These are phyloP conservation scores for Chiua virens DNA, from an alignment of 768 basidiomycete species.

Conservation along the genomic window DNA sequence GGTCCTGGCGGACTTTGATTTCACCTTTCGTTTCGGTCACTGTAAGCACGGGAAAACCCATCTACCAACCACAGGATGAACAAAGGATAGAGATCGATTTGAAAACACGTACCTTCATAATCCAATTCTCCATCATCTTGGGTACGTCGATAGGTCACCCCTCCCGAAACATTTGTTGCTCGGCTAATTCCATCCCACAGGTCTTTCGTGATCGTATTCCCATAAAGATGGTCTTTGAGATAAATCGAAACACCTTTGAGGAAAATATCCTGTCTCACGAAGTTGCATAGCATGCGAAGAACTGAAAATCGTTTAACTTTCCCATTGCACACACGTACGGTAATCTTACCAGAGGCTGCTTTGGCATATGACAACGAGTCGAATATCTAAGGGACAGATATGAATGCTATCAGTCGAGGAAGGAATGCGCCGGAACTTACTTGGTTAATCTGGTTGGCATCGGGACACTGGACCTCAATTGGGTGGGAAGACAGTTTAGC, in stretches of 20 bases:
- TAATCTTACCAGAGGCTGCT: conserved; percentile 63
- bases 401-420: background rate
- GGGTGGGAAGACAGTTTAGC: conserved; percentile 88
- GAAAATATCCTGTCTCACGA: conserved; percentile 88
- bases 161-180: conserved; percentile 51
- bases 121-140: conserved; percentile 89
- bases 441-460: conserved; percentile 83
- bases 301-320: conserved; percentile 42
- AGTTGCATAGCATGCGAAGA: conserved; percentile 89
- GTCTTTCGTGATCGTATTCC: conserved; percentile 81
- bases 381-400: conserved; percentile 62
- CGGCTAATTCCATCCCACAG: conserved; percentile 84
- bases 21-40: conserved; percentile 75
- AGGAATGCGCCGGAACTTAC: conserved; percentile 29
- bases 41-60: conserved; percentile 88
- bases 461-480: conserved; percentile 87
- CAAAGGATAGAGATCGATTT: background rate
- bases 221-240: conserved; percentile 84
- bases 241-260: conserved; percentile 87
- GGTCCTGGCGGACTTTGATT: conserved; percentile 82
- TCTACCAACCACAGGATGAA: conserved; percentile 27
- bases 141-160: conserved; percentile 57
- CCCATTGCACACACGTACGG: background rate
- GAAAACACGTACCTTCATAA: conserved; percentile 55
- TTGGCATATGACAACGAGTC: conserved; percentile 87